phyloP scores from a whole-genome alignment of 768 basidiomycete genomes.

The Collybiopsis luxurians region DNA sequence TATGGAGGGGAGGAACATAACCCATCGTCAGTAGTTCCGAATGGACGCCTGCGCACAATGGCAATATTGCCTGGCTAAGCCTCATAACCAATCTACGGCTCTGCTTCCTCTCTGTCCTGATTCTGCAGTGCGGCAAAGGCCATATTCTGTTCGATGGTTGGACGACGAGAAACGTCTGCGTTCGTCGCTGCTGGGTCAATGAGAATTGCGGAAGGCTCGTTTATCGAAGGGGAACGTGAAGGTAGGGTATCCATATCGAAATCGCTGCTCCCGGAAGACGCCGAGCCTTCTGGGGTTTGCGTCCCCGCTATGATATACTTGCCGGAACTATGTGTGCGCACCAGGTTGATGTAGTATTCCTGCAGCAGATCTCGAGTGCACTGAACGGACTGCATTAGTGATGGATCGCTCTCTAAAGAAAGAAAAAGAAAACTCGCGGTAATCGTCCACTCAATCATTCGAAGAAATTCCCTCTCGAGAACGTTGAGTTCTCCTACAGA shows the following conservation, averaged over 20 bases:
- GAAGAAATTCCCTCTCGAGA: conserved; percentile 91
- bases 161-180: conserved; percentile 49
- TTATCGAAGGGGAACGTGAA: conserved; percentile 21
- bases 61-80: too few species aligned
- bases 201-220: conserved; percentile 26
- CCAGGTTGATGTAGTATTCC: conserved; percentile 92
- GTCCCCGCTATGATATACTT: conserved; percentile 51
- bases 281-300: conserved; percentile 33
- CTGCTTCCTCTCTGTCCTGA: conserved; percentile 23
- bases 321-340: conserved; percentile 74
- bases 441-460: conserved; percentile 90
- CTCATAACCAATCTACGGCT: background rate
- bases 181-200: conserved; percentile 34
- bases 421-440: conserved; percentile 63
- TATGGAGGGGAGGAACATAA: too few species aligned
- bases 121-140: conserved; percentile 71
- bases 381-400: conserved; percentile 41
- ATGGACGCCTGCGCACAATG: too few species aligned
- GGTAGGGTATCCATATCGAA: conserved; percentile 50
- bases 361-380: conserved; percentile 89
- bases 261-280: conserved; percentile 47
- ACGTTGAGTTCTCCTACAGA: conserved; percentile 88
- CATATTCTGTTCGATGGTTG: conserved; percentile 83
- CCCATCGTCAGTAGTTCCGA: too few species aligned
- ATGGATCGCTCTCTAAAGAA: conserved; percentile 1